These are phyloP conservation scores for Usnea hakonensis DNA, from an alignment of 495 filamentous ascomycete genomes.

Conservation along the genomic window DNA sequence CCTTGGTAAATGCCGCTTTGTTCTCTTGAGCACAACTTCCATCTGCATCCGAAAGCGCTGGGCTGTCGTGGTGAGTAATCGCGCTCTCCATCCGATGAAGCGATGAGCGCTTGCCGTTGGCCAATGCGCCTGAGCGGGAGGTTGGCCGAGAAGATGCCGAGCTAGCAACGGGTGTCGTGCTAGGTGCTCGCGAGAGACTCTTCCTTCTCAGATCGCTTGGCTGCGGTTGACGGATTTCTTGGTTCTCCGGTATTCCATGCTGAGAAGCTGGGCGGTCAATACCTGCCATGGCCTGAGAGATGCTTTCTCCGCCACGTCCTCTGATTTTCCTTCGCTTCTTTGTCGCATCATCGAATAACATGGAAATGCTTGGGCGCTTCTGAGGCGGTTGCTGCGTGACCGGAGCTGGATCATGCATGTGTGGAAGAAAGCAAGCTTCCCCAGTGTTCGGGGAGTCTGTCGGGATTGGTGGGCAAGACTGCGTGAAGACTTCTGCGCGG, in stretches of 20 bases:
- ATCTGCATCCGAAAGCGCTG: conserved; percentile 36
- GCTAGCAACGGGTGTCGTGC: neutral
- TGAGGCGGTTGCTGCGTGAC: conserved; percentile 27
- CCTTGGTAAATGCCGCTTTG: conserved; percentile 37
- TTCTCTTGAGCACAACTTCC: conserved; percentile 39
- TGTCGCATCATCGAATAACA: conserved; percentile 53
- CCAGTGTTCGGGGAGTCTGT: neutral
- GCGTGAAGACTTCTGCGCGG: conserved; percentile 1
- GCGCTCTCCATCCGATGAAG: conserved; percentile 22
- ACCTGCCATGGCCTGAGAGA: conserved; percentile 48
- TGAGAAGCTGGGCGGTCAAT: conserved; percentile 9
- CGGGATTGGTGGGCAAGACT: neutral
- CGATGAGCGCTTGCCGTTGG: conserved; percentile 19
- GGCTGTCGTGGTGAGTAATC: conserved; percentile 4
- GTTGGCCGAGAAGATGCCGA: neutral
- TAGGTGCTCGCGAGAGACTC: conserved; percentile 16
- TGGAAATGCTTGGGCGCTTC: conserved; percentile 49
- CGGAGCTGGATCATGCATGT: neutral
- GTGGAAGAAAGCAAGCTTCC: conserved; percentile 16
- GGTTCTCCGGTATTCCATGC: neutral
- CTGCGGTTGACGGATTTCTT: neutral
- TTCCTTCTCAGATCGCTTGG: conserved; percentile 1
- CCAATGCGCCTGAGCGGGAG: neutral
- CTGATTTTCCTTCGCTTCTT: conserved; percentile 48
- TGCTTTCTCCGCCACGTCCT: conserved; percentile 47